A percentile compares a stretch with the other conserved stretches of the same genome.
These are phyloP conservation scores for Scheffersomyces titani DNA, from an alignment of 1,139 yeast genomes.

Conservation along the genomic window DNA sequence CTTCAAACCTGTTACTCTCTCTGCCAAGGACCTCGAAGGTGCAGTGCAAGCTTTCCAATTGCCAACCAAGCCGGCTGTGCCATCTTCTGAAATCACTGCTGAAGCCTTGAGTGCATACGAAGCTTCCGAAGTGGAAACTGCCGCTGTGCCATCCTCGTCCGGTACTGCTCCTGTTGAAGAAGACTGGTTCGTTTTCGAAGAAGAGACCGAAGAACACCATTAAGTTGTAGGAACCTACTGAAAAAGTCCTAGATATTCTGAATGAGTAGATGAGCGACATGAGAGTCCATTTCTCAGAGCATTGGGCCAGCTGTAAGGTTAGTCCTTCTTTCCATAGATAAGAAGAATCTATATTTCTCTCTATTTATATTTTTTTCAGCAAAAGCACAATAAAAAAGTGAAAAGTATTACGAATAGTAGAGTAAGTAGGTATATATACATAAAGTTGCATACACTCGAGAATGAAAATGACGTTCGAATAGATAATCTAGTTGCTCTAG, in stretches of 20 bases:
- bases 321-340: background rate
- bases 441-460: background rate
- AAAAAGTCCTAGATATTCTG: background rate
- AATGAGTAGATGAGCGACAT: constrained; percentile 1
- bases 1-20: constrained; percentile 79
- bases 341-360: background rate
- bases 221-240: constrained; percentile 13
- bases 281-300: background rate
- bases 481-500: background rate
- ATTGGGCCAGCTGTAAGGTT: background rate
- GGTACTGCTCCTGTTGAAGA: constrained; percentile 55
- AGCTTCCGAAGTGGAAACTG: constrained; percentile 72
- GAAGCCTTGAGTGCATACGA: constrained; percentile 79
- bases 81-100: constrained; percentile 72
- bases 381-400: background rate
- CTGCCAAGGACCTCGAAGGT: constrained; percentile 74
- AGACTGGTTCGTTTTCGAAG: constrained; percentile 85
- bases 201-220: constrained; percentile 76
- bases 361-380: background rate
- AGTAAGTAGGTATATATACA: background rate
- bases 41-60: constrained; percentile 80
- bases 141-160: constrained; percentile 32
- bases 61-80: constrained; percentile 73
- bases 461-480: background rate
- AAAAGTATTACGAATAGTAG: background rate